Conservation (phyloP, 2,329 filamentous ascomycete genomes). For the Neocucurbitaria cava region DNA sequence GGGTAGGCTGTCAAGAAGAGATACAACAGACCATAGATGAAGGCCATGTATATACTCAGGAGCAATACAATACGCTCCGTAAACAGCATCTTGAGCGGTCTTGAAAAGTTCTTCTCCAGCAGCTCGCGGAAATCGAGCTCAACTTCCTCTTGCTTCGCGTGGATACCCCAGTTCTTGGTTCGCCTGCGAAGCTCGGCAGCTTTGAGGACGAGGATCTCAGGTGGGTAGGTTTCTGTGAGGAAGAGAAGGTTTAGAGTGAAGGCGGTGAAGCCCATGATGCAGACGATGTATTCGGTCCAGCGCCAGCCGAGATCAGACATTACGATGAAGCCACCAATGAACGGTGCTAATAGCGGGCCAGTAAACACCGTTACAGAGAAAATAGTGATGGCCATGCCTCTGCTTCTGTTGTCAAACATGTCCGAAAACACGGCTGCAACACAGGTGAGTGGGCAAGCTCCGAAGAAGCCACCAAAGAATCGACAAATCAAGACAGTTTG, state of each 20-base stretch:
- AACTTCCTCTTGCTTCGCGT: constrained; percentile 63
- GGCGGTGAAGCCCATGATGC: constrained; percentile 62
- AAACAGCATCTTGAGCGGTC: constrained; percentile 57
- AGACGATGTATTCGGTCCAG: constrained; percentile 63
- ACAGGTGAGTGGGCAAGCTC: constrained; percentile 59
- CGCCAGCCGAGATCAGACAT: constrained; percentile 61
- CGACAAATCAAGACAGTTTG: constrained; percentile 62
- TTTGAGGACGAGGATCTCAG: constrained; percentile 64
- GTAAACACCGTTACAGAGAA: constrained; percentile 61
- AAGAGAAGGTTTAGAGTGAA: constrained; percentile 61
- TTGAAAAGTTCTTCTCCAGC: constrained; percentile 61
- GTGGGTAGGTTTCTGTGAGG: constrained; percentile 65
- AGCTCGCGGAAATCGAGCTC: constrained; percentile 59
- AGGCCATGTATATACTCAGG: constrained; percentile 42
- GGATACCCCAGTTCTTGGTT: constrained; percentile 68
- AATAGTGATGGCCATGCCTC: constrained; percentile 54
- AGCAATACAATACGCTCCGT: constrained; percentile 58
- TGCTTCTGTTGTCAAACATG: constrained; percentile 58
- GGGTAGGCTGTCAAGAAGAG: constrained; percentile 87
- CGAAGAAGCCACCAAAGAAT: constrained; percentile 62
- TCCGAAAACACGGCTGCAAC: constrained; percentile 64
- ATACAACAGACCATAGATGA: constrained; percentile 73
- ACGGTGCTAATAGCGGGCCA: constrained; percentile 61
- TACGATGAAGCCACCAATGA: constrained; percentile 63
- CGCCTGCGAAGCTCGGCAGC: constrained; percentile 61